Conservation (phyloP, 1,139 yeast species). For the Pneumocystis wakefieldiae region DNA sequence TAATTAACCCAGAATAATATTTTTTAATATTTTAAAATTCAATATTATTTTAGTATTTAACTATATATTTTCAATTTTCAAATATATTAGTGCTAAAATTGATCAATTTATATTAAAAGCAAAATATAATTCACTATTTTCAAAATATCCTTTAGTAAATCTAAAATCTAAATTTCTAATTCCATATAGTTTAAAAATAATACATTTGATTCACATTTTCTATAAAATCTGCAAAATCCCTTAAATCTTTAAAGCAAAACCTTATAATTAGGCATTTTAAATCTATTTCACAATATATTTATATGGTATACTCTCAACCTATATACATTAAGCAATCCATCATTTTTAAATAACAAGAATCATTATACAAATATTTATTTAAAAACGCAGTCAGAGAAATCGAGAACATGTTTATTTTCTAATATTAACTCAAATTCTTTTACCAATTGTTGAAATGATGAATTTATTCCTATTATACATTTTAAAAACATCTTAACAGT, state of each 20-base stretch:
- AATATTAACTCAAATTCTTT: neutral
- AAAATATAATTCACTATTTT: neutral
- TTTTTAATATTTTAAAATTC: neutral
- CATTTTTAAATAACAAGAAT: neutral
- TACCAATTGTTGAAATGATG: neutral
- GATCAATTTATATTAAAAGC: neutral
- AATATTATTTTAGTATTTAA: neutral
- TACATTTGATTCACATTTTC: neutral
- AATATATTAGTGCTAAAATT: neutral
- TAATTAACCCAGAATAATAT: neutral
- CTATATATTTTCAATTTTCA: neutral
- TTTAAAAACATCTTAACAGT: neutral
- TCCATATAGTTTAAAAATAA: neutral
- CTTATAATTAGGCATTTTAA: neutral
- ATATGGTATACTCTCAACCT: neutral
- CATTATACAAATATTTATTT: neutral
- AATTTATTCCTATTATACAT: neutral
- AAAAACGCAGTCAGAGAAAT: neutral
- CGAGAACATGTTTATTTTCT: neutral
- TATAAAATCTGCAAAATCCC: neutral
- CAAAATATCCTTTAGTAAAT: neutral
- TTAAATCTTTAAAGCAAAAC: neutral
- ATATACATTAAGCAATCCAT: neutral
- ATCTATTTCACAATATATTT: neutral
- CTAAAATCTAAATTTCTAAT: neutral